Conservation (phyloP, 2,329 filamentous ascomycete species). For the Beauveria varroae region DNA sequence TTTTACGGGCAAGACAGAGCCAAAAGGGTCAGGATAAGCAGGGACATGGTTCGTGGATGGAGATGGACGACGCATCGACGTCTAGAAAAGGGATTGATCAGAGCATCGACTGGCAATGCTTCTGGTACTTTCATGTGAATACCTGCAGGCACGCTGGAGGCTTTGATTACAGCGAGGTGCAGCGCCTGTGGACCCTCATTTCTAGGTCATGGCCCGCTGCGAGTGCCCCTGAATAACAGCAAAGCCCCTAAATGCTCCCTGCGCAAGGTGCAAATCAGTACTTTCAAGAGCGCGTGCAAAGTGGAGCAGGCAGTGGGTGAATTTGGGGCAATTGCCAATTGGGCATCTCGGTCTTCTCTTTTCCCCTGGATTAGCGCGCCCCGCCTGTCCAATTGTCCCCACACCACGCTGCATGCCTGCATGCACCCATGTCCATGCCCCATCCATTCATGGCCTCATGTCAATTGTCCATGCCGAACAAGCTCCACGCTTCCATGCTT, state of each 20-base stretch:
- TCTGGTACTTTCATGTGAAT: too few species aligned
- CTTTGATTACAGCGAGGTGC: too few species aligned
- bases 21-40: background rate
- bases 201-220: too few species aligned
- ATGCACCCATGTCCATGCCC: background rate
- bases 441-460: background rate
- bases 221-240: too few species aligned
- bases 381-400: background rate
- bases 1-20: too few species aligned
- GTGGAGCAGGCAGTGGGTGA: too few species aligned
- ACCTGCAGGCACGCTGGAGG: too few species aligned
- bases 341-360: background rate
- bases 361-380: conserved; percentile 9
- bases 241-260: too few species aligned
- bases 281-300: background rate
- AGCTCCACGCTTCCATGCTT: background rate
- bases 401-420: background rate
- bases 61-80: background rate
- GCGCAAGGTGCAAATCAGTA: too few species aligned
- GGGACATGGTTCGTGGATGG: background rate
- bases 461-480: background rate
- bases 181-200: too few species aligned
- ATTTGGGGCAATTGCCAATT: background rate
- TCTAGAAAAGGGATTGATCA: conserved; percentile 6
- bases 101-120: background rate